Evolutionary conservation across 192 early-diverging fungal genomes (phyloP), one percentile per base, ranked within the genome.

Genomic region (Podila clonocystis): DNA sequence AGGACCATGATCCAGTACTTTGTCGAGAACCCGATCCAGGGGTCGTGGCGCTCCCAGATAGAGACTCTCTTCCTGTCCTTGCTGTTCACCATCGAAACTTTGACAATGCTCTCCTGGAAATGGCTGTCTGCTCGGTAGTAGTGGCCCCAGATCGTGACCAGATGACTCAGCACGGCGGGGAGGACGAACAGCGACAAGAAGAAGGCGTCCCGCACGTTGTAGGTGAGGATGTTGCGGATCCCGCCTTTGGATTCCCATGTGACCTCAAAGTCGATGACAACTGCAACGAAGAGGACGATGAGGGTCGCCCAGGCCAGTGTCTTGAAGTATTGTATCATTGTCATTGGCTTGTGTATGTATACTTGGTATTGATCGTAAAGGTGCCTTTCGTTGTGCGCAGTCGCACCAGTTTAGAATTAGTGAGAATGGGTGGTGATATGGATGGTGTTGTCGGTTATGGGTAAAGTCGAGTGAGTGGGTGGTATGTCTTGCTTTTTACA

Each of bases 81-180:
- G 45, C 9, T 20, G 2, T 24, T 50, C 2, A 8, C 9, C 0
- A 70, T 67, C 1, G 65, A 48, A 11, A 79, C 76, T 12, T 50
- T 30, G 31, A 34, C 50, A 20, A 79, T 79, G 4, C 52, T 68
- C 50, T 72, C 30, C 17, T 68, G 76, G 60, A 79, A 79, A 26
- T 64, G 13, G 2, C 9, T n/a, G 20, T 79, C 76, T 5, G 66
- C 64, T 0, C 66, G 59, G 24, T 72, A 79, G 22, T 79, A 79
- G 41, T 79, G 76, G 29, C 76, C 76, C 76, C 76, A 79, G 52
- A 79, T 79, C 9, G 76, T 79, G 66, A 79, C 28, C 13, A 79
- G 17, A 50, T 79, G 76, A 17, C 62, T 64, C 59, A 49, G 28
- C 15, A 79, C 58, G 1, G 76, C 70, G 3, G 76, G 76, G 17